Conservation (phyloP, 2,329 filamentous ascomycete genomes). For the Calonectria hawksworthii region DNA sequence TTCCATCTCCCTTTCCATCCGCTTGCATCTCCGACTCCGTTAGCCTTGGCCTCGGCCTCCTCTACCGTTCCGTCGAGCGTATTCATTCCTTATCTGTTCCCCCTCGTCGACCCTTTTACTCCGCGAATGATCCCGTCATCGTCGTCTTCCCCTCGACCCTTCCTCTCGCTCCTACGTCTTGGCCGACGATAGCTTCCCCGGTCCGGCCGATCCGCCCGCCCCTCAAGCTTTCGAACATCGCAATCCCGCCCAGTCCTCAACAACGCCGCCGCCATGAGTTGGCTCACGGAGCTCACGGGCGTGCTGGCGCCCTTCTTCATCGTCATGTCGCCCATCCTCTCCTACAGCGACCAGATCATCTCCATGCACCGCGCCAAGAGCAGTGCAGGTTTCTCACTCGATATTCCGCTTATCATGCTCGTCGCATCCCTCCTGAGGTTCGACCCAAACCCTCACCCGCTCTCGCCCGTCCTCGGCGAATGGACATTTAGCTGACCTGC, state of each 20-base stretch:
- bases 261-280: constrained; percentile 32
- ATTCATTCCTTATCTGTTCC: neutral
- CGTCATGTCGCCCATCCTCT: constrained; percentile 73
- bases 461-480: neutral
- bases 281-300: constrained; percentile 57
- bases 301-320: constrained; percentile 74
- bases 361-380: constrained; percentile 75
- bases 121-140: constrained; percentile 10
- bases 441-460: constrained; percentile 31
- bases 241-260: constrained; percentile 57
- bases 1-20: constrained; percentile 21
- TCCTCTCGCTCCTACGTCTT: neutral
- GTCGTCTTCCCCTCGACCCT: neutral
- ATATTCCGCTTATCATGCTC: constrained; percentile 81
- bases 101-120: neutral
- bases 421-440: constrained; percentile 76
- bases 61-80: neutral
- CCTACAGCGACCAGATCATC: constrained; percentile 75
- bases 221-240: neutral
- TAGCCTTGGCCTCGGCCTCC: constrained; percentile 8
- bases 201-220: constrained; percentile 20
- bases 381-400: constrained; percentile 78
- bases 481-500: constrained; percentile 34
- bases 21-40: constrained; percentile 5
- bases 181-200: constrained; percentile 11